phyloP scores from a whole-genome alignment of 768 basidiomycete genomes.

The Suillus hirtellus region DNA sequence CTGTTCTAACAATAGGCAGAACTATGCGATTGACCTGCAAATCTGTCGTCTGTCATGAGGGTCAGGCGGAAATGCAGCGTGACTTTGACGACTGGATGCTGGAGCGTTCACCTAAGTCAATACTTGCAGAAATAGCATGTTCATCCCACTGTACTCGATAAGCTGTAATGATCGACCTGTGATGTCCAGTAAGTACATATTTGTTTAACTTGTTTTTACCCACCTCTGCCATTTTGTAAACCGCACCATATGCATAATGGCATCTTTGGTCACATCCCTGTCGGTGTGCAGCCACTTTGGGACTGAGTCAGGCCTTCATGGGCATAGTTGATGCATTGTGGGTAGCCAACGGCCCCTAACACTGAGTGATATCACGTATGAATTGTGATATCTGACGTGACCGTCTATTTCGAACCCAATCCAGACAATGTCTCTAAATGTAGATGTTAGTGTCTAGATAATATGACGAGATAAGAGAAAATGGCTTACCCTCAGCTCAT shows the following conservation, averaged over 20 bases:
- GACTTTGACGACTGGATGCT: neutral
- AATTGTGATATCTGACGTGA: neutral
- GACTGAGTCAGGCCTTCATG: no score
- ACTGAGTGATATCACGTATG: neutral
- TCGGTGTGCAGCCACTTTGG: neutral
- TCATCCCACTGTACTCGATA: neutral
- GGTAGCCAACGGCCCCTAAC: neutral
- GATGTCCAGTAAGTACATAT: neutral
- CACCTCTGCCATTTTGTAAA: neutral
- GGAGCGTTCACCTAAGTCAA: neutral
- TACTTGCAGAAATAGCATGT: neutral
- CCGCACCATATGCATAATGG: neutral
- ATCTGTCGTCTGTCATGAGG: neutral
- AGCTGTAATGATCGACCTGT: neutral
- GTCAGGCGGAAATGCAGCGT: no score
- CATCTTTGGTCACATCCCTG: neutral
- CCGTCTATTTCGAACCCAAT: neutral
- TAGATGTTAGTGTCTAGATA: no score
- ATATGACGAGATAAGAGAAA: no score
- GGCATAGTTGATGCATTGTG: neutral
- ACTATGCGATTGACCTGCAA: neutral
- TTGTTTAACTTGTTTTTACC: neutral
- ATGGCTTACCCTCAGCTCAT: no score
- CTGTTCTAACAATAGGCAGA: slow-evolving; percentile 3
- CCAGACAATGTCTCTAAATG: no score